phyloP scores from a whole-genome alignment of 495 filamentous ascomycete species.

The Tuber melanosporum region DNA sequence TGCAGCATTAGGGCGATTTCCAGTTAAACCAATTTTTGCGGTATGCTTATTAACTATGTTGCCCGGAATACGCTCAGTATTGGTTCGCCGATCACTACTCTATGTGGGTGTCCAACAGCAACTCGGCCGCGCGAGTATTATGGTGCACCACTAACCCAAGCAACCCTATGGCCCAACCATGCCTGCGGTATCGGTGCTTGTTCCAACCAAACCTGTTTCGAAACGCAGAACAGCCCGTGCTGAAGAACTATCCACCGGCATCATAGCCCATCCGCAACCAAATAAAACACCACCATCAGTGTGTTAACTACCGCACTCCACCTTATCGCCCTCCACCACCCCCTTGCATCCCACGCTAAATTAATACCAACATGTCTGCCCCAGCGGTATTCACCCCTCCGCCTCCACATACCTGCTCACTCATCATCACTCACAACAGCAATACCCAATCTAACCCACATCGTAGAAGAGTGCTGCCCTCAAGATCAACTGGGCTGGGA shows the following conservation, averaged over 20 bases:
- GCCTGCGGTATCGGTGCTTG: background rate
- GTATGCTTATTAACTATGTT: too few species aligned
- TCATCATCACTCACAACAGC: background rate
- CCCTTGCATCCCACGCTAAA: background rate
- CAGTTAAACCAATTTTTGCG: too few species aligned
- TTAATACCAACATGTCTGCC: conserved; percentile 27
- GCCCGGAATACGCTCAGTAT: too few species aligned
- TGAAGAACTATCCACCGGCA: background rate
- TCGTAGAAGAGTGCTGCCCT: conserved; percentile 91
- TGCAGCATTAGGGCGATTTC: too few species aligned
- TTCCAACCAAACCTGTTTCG: background rate
- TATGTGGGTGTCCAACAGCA: too few species aligned
- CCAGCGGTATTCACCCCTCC: conserved; percentile 23
- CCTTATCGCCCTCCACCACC: background rate
- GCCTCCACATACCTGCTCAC: background rate
- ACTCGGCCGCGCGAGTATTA: too few species aligned
- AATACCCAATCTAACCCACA: conserved; percentile 30
- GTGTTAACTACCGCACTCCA: background rate
- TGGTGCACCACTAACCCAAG: background rate
- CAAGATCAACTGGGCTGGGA: conserved; percentile 97
- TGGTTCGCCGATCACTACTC: too few species aligned
- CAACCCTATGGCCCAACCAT: background rate
- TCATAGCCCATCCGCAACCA: background rate
- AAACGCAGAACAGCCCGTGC: background rate
- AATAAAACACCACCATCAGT: background rate